Conservation (phyloP, 2,329 filamentous ascomycete species). For the Trichoderma atrobrunneum region DNA sequence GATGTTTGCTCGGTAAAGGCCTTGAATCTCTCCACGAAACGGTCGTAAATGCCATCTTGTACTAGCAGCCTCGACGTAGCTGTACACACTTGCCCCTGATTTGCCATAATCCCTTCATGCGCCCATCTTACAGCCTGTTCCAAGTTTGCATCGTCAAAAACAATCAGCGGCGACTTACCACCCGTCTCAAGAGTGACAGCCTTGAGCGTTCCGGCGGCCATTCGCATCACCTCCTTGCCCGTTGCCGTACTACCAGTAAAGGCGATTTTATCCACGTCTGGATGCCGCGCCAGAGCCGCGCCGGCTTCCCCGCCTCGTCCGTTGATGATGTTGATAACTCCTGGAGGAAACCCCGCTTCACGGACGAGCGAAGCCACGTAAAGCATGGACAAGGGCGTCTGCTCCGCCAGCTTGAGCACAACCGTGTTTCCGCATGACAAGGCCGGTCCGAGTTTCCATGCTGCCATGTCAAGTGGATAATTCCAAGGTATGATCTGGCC, state of each 20-base stretch:
- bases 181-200: conserved; percentile 60
- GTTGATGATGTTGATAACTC: conserved; percentile 70
- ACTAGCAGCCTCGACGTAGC: conserved; percentile 59
- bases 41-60: conserved; percentile 54
- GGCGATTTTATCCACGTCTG: conserved; percentile 66
- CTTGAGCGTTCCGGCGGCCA: conserved; percentile 58
- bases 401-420: conserved; percentile 59
- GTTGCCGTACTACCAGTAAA: conserved; percentile 71
- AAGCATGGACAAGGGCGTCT: conserved; percentile 58
- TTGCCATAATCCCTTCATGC: conserved; percentile 46
- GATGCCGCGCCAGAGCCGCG: conserved; percentile 60
- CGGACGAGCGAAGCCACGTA: conserved; percentile 63
- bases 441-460: conserved; percentile 51
- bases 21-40: conserved; percentile 62
- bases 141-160: conserved; percentile 60
- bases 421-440: conserved; percentile 58
- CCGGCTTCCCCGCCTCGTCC: conserved; percentile 63
- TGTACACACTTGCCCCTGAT: conserved; percentile 60
- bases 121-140: conserved; percentile 59
- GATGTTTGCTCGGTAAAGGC: conserved; percentile 52
- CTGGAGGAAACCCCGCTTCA: conserved; percentile 69
- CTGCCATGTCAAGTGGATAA: conserved; percentile 72
- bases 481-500: conserved; percentile 80
- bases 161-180: conserved; percentile 58
- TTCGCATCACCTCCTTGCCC: conserved; percentile 67